phyloP scores from a whole-genome alignment of 1,284 basidiomycete species.

The Stygiomarasmius scandens region DNA sequence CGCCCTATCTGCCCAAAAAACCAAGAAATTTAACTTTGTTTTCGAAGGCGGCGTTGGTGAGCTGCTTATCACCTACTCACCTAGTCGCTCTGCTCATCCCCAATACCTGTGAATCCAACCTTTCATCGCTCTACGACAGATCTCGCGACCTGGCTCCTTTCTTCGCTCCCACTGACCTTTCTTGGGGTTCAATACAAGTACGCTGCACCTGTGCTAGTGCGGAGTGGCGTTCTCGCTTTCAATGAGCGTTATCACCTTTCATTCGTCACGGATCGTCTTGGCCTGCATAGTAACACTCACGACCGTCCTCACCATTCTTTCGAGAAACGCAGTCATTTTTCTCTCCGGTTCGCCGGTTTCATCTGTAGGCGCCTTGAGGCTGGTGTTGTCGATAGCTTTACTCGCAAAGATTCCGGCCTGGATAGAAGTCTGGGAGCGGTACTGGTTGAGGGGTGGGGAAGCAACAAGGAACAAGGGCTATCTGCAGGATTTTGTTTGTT shows the following conservation, averaged over 20 bases:
- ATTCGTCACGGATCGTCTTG: constrained; percentile 56
- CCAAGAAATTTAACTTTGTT: constrained; percentile 26
- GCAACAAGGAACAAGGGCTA: constrained; percentile 55
- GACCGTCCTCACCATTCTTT: constrained; percentile 47
- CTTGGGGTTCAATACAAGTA: constrained; percentile 54
- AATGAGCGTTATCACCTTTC: constrained; percentile 59
- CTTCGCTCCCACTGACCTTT: constrained; percentile 45
- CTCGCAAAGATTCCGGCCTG: constrained; percentile 53
- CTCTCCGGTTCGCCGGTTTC: constrained; percentile 53
- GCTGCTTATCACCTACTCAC: constrained; percentile 57
- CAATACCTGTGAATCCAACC: constrained; percentile 38
- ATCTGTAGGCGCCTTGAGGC: constrained; percentile 59
- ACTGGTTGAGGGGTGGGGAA: constrained; percentile 58
- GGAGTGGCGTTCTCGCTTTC: constrained; percentile 50
- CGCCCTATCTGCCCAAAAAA: constrained; percentile 40
- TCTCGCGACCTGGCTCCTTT: constrained; percentile 60
- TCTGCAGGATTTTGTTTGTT: constrained; percentile 61
- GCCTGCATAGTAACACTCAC: constrained; percentile 45
- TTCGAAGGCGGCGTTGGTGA: constrained; percentile 69
- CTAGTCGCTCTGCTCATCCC: constrained; percentile 57
- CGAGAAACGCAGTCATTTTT: constrained; percentile 43
- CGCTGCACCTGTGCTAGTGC: constrained; percentile 47
- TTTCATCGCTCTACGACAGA: constrained; percentile 39
- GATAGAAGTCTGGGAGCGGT: constrained; percentile 63
- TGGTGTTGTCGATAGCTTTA: constrained; percentile 55